These are phyloP conservation scores for Xylona heveae DNA, from an alignment of 495 filamentous ascomycete genomes.

Conservation along the genomic window DNA sequence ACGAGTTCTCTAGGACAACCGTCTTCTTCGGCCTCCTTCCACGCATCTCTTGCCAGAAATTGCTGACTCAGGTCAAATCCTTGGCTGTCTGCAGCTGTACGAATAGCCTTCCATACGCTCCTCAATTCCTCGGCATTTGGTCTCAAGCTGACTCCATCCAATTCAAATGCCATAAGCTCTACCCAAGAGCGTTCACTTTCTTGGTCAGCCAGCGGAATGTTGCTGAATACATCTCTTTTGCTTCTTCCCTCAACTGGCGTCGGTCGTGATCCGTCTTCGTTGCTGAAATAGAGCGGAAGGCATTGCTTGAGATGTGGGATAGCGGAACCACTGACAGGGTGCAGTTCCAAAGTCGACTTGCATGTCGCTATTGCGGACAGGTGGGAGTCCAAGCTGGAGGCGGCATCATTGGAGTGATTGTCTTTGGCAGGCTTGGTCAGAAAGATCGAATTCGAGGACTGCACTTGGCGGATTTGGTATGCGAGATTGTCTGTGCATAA, in stretches of 20 bases:
- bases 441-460: conserved; percentile 74
- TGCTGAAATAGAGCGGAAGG: conserved; percentile 12
- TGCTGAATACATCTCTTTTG: conserved; percentile 13
- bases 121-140: conserved; percentile 10
- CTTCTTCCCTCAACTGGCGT: neutral
- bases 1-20: conserved; percentile 22
- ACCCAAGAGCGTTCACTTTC: conserved; percentile 17
- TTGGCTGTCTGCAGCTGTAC: conserved; percentile 7
- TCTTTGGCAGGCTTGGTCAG: conserved; percentile 32
- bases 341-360: conserved; percentile 8
- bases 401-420: conserved; percentile 2
- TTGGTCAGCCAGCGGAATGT: conserved; percentile 16
- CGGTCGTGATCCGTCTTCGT: neutral
- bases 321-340: conserved; percentile 8
- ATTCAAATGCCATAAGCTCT: conserved; percentile 18
- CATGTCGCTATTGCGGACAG: conserved; percentile 4
- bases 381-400: conserved; percentile 10
- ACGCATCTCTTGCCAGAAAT: conserved; percentile 23
- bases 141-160: conserved; percentile 9
- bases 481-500: conserved; percentile 48
- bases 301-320: conserved; percentile 9
- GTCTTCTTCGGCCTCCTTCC: conserved; percentile 19
- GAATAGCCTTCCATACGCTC: conserved; percentile 14
- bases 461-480: conserved; percentile 70
- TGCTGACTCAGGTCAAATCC: conserved; percentile 12